Evolutionary conservation across 164 flowering plant species (phyloP), one percentile per base, ranked within the genome.

Genomic region (Tinospora cordifolia): DNA sequence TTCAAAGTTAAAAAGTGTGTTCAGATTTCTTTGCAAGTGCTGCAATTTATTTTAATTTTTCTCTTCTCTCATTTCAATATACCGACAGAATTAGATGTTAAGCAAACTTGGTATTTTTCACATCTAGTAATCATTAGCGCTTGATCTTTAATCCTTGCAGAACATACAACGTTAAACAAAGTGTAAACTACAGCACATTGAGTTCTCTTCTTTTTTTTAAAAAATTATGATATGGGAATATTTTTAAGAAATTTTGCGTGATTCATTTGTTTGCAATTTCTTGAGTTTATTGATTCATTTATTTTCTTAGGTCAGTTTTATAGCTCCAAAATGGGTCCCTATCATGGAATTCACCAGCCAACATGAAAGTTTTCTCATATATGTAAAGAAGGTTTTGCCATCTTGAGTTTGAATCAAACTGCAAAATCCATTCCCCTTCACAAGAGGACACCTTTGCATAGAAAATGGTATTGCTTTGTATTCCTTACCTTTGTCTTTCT

Each of bases 281-380:
- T 11, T 13, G 8, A 4, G 3, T 15, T 66, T 71, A 19, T 25
- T 25, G 10, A 57, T 57, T 71, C 62, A 65, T 17, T 58, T 41
- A 41, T 64, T 62, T 75, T 27, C 24, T 47, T 24, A 77, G 70
- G 73, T 34, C 77, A 94, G 99, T 87, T 97, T 95, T 80, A 95
- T 98, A 30, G 98, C 98, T 49, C 97, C 91, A 77, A 92, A 91
- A 85, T 95, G 99, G 99, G 88, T 95, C 44, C 99, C 98, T 7
- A 79, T 91, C 51, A 71, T 86, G 0, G 98, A 95, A 78, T 94
- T 95, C 24, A 96, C 99, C 2, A 24, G 73, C 70, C 72, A 92
- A 85, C 73, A 44, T 92, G 74, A 92, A 86, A 77, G 71, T 72
- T 41, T 92, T 80, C 82, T 76, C 92, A 66, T 89, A 89, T n/a